Base-by-base conservation (phyloP, 345 rosid species). In the Streptanthus diversifolius region DNA sequence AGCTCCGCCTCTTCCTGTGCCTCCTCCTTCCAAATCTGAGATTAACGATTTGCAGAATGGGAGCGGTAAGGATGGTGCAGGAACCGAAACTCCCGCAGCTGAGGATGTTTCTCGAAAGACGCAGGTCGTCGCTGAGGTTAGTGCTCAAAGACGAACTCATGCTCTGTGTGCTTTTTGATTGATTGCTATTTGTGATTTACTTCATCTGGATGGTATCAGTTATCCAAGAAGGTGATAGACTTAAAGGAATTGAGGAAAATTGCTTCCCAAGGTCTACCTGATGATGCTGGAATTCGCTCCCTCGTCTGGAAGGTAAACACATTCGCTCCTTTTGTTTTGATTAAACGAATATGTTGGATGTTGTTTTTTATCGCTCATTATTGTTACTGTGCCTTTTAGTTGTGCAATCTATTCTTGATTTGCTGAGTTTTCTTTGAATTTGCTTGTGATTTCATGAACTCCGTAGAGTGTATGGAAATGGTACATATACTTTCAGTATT, bases 221-320 rank as follows among this genome's bases (percentile, higher is more conserved):
- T 93, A 55, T 91, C 97, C 0, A 88, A 83, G 90, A 91, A 91
- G 83, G 87, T 87, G 71, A 77, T 93, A 32, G 90, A 91, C 80
- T 72, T 89, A 14, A 77, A 85, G 77, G 97, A 91, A 71, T 65
- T 93, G 72, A 86, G 96, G 83, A 91, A 83, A 76, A 83, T 85
- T 56, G 90, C 89, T 2, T 84, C 92, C 5, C 97, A 89, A 72
- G 97, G 98, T 55, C 40, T 89, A 77, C 95, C 97, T 18, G 97
- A 93, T 74, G 87, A 90, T 73, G 85, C 83, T 33, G 98, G 96
- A 33, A 81, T 88, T 72, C 96, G 97, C 58, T 86, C 98, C 9
- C 73, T 85, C 9, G 95, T 86, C 27, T 93, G 98, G 98, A 93
- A 93, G 97, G 98, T 93, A 2, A 24, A 2, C 3, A 1, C 8